These are phyloP conservation scores for Quercus dentata DNA, from an alignment of 306 rosid genomes.

Conservation along the genomic window DNA sequence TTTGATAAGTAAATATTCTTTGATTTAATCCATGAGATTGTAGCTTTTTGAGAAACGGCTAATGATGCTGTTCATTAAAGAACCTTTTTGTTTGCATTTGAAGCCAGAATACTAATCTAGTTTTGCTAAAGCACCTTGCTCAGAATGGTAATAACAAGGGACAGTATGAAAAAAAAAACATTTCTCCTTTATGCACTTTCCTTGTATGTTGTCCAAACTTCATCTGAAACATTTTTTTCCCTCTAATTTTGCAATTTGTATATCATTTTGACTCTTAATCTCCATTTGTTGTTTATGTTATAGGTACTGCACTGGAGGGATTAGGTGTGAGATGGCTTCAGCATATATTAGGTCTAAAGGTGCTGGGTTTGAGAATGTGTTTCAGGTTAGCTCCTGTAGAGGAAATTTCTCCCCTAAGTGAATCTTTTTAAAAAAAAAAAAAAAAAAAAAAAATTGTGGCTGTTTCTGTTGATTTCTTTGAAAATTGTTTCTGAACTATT, in stretches of 20 bases:
- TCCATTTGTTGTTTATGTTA: constrained; percentile 24
- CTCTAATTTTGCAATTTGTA: not conserved
- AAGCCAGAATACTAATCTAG: not conserved
- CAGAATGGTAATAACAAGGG: not conserved
- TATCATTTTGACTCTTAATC: constrained; percentile 1
- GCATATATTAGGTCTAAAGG: constrained; percentile 92
- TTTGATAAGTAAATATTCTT: not conserved
- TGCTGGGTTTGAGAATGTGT: constrained; percentile 82
- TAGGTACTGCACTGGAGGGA: constrained; percentile 99
- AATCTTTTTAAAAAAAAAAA: not conserved
- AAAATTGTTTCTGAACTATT: not conserved
- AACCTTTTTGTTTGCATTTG: not conserved
- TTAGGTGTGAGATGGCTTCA: constrained; percentile 96
- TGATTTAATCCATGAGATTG: not conserved
- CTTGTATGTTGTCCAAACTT: not conserved
- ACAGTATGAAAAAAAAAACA: not conserved
- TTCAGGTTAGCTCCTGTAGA: constrained; percentile 59
- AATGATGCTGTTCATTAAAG: not conserved
- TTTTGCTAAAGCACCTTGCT: not conserved
- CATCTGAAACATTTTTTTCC: not conserved
- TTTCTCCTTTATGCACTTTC: not conserved
- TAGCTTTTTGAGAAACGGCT: not conserved
- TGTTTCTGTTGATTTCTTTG: constrained; percentile 1
- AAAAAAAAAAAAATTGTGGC: not conserved
- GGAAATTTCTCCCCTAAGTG: not conserved